These are phyloP conservation scores for Fusarium stilboides DNA, from an alignment of 2,329 filamentous ascomycete species.

Conservation along the genomic window DNA sequence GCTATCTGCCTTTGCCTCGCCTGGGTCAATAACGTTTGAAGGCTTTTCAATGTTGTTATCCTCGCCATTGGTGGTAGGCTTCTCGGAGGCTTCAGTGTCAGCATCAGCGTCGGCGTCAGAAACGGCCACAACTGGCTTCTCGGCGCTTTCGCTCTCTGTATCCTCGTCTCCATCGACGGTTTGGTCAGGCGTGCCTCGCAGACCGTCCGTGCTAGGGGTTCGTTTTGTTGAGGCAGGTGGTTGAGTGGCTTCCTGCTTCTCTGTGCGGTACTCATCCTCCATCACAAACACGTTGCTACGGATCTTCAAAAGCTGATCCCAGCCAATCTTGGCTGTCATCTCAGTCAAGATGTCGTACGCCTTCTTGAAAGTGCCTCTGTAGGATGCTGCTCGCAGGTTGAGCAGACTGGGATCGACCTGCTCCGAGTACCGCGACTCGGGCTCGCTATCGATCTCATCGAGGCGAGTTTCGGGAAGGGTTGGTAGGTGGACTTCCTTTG, in stretches of 20 bases:
- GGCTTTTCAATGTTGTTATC: slow-evolving; percentile 78
- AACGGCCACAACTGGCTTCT: slow-evolving; percentile 52
- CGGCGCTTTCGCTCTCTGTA: slow-evolving; percentile 53
- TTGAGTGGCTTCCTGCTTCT: slow-evolving; percentile 77
- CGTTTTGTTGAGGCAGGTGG: slow-evolving; percentile 68
- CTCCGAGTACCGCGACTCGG: slow-evolving; percentile 84
- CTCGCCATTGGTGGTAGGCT: slow-evolving; percentile 57
- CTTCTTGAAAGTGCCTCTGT: slow-evolving; percentile 95
- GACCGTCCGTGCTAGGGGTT: slow-evolving; percentile 84
- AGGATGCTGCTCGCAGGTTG: slow-evolving; percentile 87
- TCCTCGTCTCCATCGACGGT: slow-evolving; percentile 65
- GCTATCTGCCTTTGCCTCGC: slow-evolving; percentile 78
- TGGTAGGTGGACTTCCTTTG: slow-evolving; percentile 88
- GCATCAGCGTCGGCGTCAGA: slow-evolving; percentile 50
- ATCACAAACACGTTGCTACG: slow-evolving; percentile 98
- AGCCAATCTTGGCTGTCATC: slow-evolving; percentile 96
- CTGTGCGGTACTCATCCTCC: slow-evolving; percentile 97
- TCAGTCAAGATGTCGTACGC: slow-evolving; percentile 95
- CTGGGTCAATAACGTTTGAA: slow-evolving; percentile 82
- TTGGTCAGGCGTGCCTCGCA: slow-evolving; percentile 78
- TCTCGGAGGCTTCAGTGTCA: slow-evolving; percentile 42
- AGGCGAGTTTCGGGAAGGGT: slow-evolving; percentile 90
- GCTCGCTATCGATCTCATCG: slow-evolving; percentile 96
- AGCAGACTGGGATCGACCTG: slow-evolving; percentile 89
- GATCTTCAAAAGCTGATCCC: slow-evolving; percentile 95